Base-by-base conservation (phyloP, 78 protist species). In the Bodo saltans region DNA sequence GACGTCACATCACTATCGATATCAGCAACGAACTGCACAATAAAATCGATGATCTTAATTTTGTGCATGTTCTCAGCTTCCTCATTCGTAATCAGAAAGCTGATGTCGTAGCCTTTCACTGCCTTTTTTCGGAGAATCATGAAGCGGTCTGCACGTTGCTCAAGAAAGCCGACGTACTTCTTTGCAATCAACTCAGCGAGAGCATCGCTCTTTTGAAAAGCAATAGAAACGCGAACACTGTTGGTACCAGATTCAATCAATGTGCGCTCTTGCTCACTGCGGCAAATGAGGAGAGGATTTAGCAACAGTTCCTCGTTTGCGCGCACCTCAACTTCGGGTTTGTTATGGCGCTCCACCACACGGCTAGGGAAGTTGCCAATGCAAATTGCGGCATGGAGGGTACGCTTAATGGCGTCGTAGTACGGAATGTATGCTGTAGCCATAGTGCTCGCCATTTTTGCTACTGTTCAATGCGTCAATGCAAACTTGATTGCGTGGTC, bases 301-400 rank as follows among this genome's bases (percentile, higher is more conserved):
- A 95, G 75, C 60, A 97, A 39, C 28, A 96, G 83, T 88, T 97
- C 99, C 53, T 38, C 41, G 70, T 67, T 84, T 67, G 83, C 74
- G 17, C 30, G 60, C 39, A 93, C 86, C 80, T 98, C 99, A 23
- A 98, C 94, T 78, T 97, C 99, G 1, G 99, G 99, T 73, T 95
- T 95, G 95, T 97, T 98, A 92, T 98, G 99, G 33, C 99, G 88
- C 91, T 98, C 99, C 30, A 97, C 98, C 4, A 91, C 86, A 78
- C 95, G 98, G 0, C 97, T 92, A 8, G 94, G 91, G 78, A 97
- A 97, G 89, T 96, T 96, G 41, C 79, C 68, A 17, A 98, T 72
- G 91, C 99, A 96, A 60, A 97, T 71, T 30, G 99, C 97, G 2
- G 99, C 98, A 38, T 88, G 47, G 73, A 97, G 90, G 11, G 99